A percentile compares a stretch with the other conserved stretches of the same genome.
Conservation (phyloP, 2,329 filamentous ascomycete genomes). For the Cladophialophora psammophila region DNA sequence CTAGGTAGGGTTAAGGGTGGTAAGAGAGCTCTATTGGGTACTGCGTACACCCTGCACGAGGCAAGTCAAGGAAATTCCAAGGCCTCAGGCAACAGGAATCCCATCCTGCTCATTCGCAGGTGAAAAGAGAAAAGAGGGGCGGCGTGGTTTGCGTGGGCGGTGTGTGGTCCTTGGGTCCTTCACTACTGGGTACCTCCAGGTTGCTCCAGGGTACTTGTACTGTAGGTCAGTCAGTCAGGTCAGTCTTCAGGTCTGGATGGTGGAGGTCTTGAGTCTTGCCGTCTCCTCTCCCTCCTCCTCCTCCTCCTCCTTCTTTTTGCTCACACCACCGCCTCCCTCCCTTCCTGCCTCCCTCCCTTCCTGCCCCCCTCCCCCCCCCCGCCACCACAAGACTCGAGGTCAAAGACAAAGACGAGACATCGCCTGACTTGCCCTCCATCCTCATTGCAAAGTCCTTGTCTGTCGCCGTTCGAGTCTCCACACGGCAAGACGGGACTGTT, state of each 20-base stretch:
- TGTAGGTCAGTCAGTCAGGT: too few species aligned
- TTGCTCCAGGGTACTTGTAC: too few species aligned
- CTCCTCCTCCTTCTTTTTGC: neutral
- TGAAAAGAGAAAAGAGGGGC: neutral
- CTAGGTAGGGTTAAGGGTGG: too few species aligned
- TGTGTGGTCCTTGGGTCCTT: too few species aligned
- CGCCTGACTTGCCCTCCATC: neutral
- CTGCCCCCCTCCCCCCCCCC: neutral
- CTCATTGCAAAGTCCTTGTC: neutral
- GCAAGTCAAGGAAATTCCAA: constrained; percentile 5
- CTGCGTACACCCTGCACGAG: too few species aligned
- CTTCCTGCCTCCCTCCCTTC: neutral
- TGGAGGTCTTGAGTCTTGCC: neutral
- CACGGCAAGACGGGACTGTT: neutral
- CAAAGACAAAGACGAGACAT: neutral
- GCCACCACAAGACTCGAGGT: neutral
- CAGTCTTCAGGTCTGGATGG: too few species aligned
- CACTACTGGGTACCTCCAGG: too few species aligned
- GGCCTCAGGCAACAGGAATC: neutral
- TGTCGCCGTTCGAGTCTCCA: neutral
- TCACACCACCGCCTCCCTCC: neutral
- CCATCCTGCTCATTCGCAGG: neutral
- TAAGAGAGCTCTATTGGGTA: too few species aligned
- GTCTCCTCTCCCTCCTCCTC: neutral
- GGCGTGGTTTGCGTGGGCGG: neutral